Conservation (phyloP, 164 flowering plant genomes). For the Paratinospora sagittata region DNA sequence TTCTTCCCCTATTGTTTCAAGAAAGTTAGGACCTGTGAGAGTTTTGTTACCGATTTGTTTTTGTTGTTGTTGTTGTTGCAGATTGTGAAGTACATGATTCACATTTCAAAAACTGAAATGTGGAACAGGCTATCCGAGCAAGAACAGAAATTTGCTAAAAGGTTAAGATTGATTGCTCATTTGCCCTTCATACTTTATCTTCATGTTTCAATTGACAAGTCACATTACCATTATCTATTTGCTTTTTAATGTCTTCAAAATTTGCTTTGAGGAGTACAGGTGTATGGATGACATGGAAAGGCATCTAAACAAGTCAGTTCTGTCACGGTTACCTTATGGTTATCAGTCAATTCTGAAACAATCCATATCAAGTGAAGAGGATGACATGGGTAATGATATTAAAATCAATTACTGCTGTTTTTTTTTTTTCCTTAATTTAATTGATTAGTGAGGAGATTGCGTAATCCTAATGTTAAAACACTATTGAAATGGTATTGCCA, state of each 20-base stretch:
- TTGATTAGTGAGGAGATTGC: neutral
- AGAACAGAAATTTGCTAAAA: constrained; percentile 58
- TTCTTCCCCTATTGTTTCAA: neutral
- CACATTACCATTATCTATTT: neutral
- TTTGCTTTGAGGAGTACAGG: constrained; percentile 30
- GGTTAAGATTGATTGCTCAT: constrained; percentile 29
- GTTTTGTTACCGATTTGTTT: neutral
- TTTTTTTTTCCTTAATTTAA: neutral
- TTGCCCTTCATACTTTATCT: neutral
- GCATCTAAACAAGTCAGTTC: constrained; percentile 66
- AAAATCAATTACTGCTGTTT: neutral
- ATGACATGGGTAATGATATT: constrained; percentile 75
- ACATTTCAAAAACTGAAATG: constrained; percentile 51
- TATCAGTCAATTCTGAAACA: constrained; percentile 70
- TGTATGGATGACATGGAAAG: constrained; percentile 51
- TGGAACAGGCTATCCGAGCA: constrained; percentile 61
- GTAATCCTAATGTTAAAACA: neutral
- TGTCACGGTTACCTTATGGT: constrained; percentile 69
- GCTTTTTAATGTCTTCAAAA: neutral
- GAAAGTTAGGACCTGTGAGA: no score
- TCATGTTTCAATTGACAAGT: neutral
- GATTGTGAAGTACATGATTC: constrained; percentile 75
- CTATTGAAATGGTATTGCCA: no score
- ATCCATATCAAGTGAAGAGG: constrained; percentile 79
- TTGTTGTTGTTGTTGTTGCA: constrained; percentile 25